Percentiles rank a stretch among this genome's conserved stretches.
Evolutionary conservation across 257 asterid species (phyloP).

Genomic region (Ophiorrhiza pumila): DNA sequence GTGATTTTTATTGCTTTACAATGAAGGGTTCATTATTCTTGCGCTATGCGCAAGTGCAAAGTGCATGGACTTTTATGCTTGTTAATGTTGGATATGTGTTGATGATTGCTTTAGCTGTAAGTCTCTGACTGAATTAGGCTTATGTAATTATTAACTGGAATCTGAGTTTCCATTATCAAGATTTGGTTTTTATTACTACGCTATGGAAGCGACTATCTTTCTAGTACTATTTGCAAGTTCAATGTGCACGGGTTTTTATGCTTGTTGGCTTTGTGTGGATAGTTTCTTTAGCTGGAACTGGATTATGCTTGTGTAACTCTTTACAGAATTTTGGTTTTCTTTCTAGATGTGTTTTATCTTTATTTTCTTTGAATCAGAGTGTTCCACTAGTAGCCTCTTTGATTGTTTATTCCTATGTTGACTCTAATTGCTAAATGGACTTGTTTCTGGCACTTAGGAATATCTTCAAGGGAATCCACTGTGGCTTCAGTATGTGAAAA

Average conservation of each 20-base stretch:
- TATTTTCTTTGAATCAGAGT: background rate
- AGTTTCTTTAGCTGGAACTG: background rate
- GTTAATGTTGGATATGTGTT: background rate
- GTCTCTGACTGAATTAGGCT: background rate
- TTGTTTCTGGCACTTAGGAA: conserved; percentile 50
- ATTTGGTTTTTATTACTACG: background rate
- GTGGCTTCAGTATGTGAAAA: conserved; percentile 90
- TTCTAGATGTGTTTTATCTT: background rate
- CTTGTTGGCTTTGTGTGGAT: background rate
- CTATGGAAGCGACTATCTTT: background rate
- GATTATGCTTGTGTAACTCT: background rate
- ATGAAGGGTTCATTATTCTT: background rate
- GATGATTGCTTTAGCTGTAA: background rate
- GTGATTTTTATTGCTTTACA: background rate
- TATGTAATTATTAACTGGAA: background rate
- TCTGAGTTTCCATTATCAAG: background rate
- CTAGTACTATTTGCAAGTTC: background rate
- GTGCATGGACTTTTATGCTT: no score
- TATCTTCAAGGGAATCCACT: conserved; percentile 96
- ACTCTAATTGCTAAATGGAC: background rate
- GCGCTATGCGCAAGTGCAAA: background rate
- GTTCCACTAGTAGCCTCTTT: background rate
- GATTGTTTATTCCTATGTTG: background rate
- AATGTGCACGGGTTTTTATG: background rate
- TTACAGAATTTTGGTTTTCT: background rate